These are phyloP conservation scores for Epichloe scottii DNA, from an alignment of 2,329 filamentous ascomycete genomes.

Conservation along the genomic window DNA sequence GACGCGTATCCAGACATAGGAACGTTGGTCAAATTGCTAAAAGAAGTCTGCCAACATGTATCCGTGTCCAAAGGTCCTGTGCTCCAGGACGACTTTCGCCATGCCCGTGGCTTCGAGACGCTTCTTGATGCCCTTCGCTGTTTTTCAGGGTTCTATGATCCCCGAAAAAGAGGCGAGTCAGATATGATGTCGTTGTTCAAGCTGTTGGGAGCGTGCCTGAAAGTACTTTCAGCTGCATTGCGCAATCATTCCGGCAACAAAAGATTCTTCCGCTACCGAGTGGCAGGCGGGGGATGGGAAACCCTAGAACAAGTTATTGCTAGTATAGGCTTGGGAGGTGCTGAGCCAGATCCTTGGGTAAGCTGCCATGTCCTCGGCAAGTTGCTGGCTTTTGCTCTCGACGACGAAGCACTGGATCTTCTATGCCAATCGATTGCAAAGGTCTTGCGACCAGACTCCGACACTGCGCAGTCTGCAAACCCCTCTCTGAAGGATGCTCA, in stretches of 20 bases:
- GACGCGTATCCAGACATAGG: slow-evolving; percentile 36
- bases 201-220: slow-evolving; percentile 58
- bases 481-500: slow-evolving; percentile 12
- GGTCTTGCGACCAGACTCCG: slow-evolving; percentile 19
- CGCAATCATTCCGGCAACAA: slow-evolving; percentile 74
- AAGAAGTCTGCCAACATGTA: slow-evolving; percentile 53
- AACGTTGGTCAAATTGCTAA: slow-evolving; percentile 42
- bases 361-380: slow-evolving; percentile 68
- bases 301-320: slow-evolving; percentile 61
- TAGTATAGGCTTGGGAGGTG: slow-evolving; percentile 51
- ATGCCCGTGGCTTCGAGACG: slow-evolving; percentile 64
- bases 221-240: slow-evolving; percentile 63
- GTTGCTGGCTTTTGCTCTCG: slow-evolving; percentile 67
- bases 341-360: slow-evolving; percentile 55
- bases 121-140: slow-evolving; percentile 57
- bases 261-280: slow-evolving; percentile 68
- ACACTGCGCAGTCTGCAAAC: slow-evolving; percentile 7
- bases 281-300: slow-evolving; percentile 68
- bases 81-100: slow-evolving; percentile 70
- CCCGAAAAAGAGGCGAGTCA: slow-evolving; percentile 43
- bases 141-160: slow-evolving; percentile 66
- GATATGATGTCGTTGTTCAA: slow-evolving; percentile 56
- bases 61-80: slow-evolving; percentile 34
- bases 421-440: slow-evolving; percentile 47
- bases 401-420: slow-evolving; percentile 60